phyloP scores from a whole-genome alignment of 805 yeast genomes.

The Teunomyces atbi region DNA sequence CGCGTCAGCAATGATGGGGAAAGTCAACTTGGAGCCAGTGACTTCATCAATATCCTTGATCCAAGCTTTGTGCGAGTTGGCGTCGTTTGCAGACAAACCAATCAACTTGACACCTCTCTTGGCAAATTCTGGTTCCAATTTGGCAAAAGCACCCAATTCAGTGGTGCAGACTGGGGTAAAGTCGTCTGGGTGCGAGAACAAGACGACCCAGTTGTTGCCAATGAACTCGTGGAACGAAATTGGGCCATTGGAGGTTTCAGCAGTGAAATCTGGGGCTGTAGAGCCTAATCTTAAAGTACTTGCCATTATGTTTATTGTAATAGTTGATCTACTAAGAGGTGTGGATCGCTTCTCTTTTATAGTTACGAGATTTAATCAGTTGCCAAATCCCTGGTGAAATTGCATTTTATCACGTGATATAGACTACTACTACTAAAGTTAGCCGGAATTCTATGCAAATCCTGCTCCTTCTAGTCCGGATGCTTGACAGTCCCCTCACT shows the following conservation, averaged over 20 bases:
- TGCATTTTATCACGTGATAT: conserved; percentile 4
- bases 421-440: not conserved
- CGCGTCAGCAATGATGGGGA: conserved; percentile 90
- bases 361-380: not conserved
- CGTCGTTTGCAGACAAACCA: conserved; percentile 84
- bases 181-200: conserved; percentile 94
- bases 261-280: conserved; percentile 83
- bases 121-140: conserved; percentile 83
- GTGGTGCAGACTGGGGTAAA: conserved; percentile 97
- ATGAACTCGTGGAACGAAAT: conserved; percentile 85
- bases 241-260: conserved; percentile 78
- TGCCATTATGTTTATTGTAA: not conserved
- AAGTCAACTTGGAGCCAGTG: conserved; percentile 70
- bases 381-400: conserved; percentile 1
- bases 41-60: conserved; percentile 88
- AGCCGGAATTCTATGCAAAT: not conserved
- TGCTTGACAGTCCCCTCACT: no score
- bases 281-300: conserved; percentile 66
- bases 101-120: conserved; percentile 83
- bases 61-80: conserved; percentile 82
- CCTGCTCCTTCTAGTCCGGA: no score
- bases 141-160: conserved; percentile 91
- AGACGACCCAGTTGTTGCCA: conserved; percentile 82
- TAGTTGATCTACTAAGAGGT: not conserved
- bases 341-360: not conserved